Percentiles rank a stretch among this genome's conserved stretches.
Evolutionary conservation across 2,329 filamentous ascomycete genomes (phyloP).

Genomic region (Aspergillus sp.): DNA sequence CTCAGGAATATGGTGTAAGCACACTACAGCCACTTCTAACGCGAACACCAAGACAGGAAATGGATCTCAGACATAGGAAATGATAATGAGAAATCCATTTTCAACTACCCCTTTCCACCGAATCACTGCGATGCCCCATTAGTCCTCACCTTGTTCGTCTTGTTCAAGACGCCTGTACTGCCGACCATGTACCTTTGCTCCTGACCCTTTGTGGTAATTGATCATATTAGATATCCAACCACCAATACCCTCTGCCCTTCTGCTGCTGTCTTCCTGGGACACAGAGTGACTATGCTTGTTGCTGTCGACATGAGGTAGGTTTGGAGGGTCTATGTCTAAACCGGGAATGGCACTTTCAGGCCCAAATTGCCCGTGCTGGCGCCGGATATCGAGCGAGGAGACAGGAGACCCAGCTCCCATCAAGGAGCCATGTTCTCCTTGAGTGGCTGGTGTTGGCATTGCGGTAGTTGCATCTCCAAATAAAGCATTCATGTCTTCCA

Average conservation of each 20-base stretch:
- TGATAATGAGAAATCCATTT: neutral
- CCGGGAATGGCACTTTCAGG: constrained; percentile 68
- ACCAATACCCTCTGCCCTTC: constrained; percentile 51
- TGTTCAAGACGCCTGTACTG: constrained; percentile 42
- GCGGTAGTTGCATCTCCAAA: constrained; percentile 90
- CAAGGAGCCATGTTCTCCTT: constrained; percentile 74
- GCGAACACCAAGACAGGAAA: neutral
- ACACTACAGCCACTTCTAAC: too few relatives aligned
- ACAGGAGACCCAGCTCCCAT: constrained; percentile 72
- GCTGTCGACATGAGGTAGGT: constrained; percentile 46
- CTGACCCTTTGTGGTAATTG: constrained; percentile 40
- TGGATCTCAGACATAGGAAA: neutral
- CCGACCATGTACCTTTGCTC: constrained; percentile 34
- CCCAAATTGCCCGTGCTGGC: constrained; percentile 41
- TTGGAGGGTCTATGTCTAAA: constrained; percentile 72
- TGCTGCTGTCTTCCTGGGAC: constrained; percentile 26
- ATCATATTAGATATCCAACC: constrained; percentile 66
- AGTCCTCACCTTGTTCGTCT: constrained; percentile 33
- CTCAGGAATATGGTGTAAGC: too few relatives aligned
- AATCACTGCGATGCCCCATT: neutral
- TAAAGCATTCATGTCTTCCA: constrained; percentile 93
- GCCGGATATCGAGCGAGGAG: constrained; percentile 65
- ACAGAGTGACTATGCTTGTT: constrained; percentile 41
- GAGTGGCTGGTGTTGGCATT: constrained; percentile 69
- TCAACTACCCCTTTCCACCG: neutral